phyloP scores from a whole-genome alignment of 345 rosid species.

The Mangifera indica region DNA sequence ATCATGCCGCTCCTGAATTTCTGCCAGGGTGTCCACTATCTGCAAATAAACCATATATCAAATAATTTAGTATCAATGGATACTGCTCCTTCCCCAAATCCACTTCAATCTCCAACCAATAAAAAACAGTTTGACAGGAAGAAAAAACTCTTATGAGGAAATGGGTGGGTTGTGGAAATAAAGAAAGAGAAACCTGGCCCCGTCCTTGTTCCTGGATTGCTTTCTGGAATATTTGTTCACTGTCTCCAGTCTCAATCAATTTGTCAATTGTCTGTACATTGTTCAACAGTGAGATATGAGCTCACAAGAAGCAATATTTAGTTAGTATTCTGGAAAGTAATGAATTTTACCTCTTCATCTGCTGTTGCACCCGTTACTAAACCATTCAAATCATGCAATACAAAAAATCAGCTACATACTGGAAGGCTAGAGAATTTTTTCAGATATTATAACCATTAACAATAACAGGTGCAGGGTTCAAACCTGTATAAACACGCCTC shows the following conservation, averaged over 20 bases:
- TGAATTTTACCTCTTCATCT: conserved; percentile 76
- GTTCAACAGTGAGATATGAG: conserved; percentile 15
- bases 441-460: not conserved
- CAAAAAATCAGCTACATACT: conserved; percentile 18
- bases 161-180: not conserved
- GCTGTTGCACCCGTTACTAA: conserved; percentile 82
- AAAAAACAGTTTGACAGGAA: too few species aligned
- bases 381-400: conserved; percentile 26
- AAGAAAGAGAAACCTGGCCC: conserved; percentile 64
- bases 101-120: too few species aligned
- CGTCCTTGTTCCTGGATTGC: conserved; percentile 91
- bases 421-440: conserved; percentile 12
- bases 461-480: conserved; percentile 19
- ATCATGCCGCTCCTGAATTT: conserved; percentile 98
- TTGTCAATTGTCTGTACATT: conserved; percentile 70
- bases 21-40: conserved; percentile 92
- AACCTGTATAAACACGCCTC: conserved; percentile 96
- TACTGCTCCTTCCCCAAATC: not conserved
- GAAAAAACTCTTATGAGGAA: not conserved
- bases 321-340: not conserved
- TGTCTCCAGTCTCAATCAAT: conserved; percentile 87
- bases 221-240: conserved; percentile 87
- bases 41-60: conserved; percentile 30
- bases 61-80: not conserved
- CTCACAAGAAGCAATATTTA: conserved; percentile 9